These are phyloP conservation scores for Oenanthe javanica DNA, from an alignment of 140 eudicot species.

Conservation along the genomic window DNA sequence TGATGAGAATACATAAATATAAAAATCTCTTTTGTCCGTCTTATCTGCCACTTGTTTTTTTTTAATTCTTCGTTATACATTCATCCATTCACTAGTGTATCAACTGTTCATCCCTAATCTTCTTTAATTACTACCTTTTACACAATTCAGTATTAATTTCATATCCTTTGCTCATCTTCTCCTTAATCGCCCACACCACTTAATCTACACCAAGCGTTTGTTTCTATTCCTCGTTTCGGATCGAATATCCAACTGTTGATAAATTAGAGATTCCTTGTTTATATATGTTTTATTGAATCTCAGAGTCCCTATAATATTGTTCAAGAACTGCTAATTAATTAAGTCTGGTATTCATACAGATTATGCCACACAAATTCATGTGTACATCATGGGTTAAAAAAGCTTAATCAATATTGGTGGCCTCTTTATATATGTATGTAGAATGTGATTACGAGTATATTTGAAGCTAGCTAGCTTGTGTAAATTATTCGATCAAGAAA, in stretches of 20 bases:
- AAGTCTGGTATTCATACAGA: neutral
- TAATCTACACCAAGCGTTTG: neutral
- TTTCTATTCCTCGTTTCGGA: neutral
- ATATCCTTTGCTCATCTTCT: neutral
- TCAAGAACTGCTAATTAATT: neutral
- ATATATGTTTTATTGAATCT: neutral
- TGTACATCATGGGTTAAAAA: too few species aligned
- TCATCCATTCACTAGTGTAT: neutral
- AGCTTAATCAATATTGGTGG: too few species aligned
- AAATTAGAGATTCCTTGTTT: neutral
- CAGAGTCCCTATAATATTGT: neutral
- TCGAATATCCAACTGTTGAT: neutral
- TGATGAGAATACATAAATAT: neutral
- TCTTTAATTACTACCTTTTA: neutral
- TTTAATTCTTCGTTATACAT: neutral
- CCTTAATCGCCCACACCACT: neutral
- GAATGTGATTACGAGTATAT: neutral
- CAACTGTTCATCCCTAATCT: constrained; percentile 4
- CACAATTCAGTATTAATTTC: neutral
- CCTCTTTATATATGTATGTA: too few species aligned
- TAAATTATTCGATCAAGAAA: neutral
- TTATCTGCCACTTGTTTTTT: neutral
- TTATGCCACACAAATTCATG: neutral
- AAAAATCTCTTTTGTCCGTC: neutral
- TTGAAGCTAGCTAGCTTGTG: neutral